Base-by-base conservation (phyloP, 1,284 basidiomycete species). In the Phellopilus nigrolimitatus region DNA sequence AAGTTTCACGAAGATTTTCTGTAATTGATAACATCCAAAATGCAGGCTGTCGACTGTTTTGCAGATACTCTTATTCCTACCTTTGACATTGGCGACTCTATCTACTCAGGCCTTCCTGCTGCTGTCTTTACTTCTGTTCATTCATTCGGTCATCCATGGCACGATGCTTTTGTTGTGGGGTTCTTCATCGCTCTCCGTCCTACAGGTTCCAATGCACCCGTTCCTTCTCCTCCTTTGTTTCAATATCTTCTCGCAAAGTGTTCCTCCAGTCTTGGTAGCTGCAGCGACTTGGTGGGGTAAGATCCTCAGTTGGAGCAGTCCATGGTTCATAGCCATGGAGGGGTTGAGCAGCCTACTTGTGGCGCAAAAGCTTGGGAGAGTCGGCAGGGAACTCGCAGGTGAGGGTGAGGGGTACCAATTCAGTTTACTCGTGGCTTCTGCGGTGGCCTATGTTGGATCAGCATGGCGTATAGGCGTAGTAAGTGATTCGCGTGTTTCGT, bases 11-110 rank as follows among this genome's bases (percentile, higher is more conserved):
- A 30, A 42, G 17, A 39, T 46, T 22, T 6, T 21, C 21, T 8
- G 13, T 21, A 31, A 38, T 37, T 12, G 15, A 34, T 22, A 44
- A 31, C 17, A 22, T 38, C 37, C 37, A 13, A 24, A 43, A 46
- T 56, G 49, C 62, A 87, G 86, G 62, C 68, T 87, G 53, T 86
- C 83, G 6, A 90, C 86, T 37, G 85, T 80, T 56, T 61, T 84
- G 30, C 88, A 92, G 65, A 88, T 92, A 57, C 72, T 93, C 51
- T 77, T 92, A 24, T 92, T 86, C 67, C 78, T 93, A 47, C 90
- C 91, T 1, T 72, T 93, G 52, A 91, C 84, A 34, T 75, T 87
- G 59, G 88, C 84, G 54, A 91, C 86, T 3, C 75, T 93, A 55
- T 87, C 86, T 36, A 83, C 79, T 22, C 74, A 84, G 25, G 88